A percentile compares a stretch with the other conserved stretches of the same genome.
phyloP scores from a whole-genome alignment of 2,329 filamentous ascomycete genomes.

The Colletotrichum theobromicola region DNA sequence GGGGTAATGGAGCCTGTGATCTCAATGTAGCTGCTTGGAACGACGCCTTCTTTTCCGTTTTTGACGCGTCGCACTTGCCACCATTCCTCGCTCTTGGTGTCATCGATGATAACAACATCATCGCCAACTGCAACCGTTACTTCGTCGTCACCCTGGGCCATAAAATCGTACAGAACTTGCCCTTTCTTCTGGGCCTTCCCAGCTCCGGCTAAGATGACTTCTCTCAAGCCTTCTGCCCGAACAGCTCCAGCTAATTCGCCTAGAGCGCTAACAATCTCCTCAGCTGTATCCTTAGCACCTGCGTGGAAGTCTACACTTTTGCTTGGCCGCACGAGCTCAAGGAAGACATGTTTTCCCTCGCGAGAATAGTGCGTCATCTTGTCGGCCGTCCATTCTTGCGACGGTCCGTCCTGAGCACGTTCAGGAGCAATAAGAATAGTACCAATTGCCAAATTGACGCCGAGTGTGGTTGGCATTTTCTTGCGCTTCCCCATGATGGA shows the following conservation, averaged over 20 bases:
- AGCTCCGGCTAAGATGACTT: conserved; percentile 83
- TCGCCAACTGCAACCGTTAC: conserved; percentile 90
- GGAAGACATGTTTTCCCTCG: conserved; percentile 96
- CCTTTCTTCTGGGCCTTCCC: conserved; percentile 78
- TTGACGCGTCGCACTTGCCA: conserved; percentile 93
- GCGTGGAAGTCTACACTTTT: conserved; percentile 98
- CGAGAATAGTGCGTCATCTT: conserved; percentile 97
- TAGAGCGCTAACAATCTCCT: conserved; percentile 87
- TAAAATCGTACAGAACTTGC: conserved; percentile 90
- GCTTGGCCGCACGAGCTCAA: conserved; percentile 89
- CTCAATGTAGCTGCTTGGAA: conserved; percentile 96
- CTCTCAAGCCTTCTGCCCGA: conserved; percentile 80
- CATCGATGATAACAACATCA: conserved; percentile 89
- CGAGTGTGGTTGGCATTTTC: conserved; percentile 97
- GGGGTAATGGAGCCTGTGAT: conserved; percentile 71
- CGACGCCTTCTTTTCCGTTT: conserved; percentile 93
- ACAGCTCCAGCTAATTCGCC: conserved; percentile 89
- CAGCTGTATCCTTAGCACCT: conserved; percentile 93
- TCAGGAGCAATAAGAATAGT: conserved; percentile 91
- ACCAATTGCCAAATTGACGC: conserved; percentile 89
- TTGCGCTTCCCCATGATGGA: conserved; percentile 97
- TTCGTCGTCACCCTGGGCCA: conserved; percentile 95
- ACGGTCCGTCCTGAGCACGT: conserved; percentile 79
- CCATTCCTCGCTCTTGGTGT: conserved; percentile 95
- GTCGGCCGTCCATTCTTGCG: conserved; percentile 92